phyloP scores from a whole-genome alignment of 306 rosid genomes.

The Sechiopsis laciniata region DNA sequence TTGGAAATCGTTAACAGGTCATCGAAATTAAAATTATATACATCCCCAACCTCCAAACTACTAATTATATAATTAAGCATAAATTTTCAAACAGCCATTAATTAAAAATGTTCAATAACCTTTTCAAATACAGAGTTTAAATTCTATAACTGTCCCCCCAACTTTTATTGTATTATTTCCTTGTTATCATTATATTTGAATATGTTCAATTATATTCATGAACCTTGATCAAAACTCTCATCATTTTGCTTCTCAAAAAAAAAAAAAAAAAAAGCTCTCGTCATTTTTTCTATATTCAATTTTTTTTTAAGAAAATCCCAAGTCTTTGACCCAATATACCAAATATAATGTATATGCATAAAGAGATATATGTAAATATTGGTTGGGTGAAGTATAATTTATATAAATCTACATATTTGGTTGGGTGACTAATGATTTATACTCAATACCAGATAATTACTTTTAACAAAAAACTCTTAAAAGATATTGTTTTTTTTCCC shows the following conservation, averaged over 20 bases:
- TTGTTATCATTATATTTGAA: neutral
- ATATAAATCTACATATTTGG: neutral
- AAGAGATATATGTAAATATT: neutral
- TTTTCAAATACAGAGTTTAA: neutral
- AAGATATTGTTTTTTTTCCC: too few relatives aligned
- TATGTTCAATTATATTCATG: neutral
- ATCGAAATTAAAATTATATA: slow-evolving; percentile 10
- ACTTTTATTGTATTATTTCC: neutral
- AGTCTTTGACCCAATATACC: neutral
- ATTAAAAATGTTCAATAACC: neutral
- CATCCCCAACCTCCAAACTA: slow-evolving; percentile 17
- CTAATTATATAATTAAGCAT: slow-evolving; percentile 10
- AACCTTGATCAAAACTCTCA: neutral
- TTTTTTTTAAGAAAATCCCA: neutral
- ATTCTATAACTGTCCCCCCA: neutral
- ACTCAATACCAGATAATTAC: too few relatives aligned
- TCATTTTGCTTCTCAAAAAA: too few relatives aligned
- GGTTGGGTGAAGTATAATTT: too few relatives aligned
- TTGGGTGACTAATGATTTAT: too few relatives aligned
- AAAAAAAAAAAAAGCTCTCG: neutral
- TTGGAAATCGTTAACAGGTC: neutral
- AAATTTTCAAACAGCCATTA: slow-evolving; percentile 7
- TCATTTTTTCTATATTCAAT: neutral
- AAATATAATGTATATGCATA: neutral
- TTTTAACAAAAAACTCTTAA: too few relatives aligned